These are phyloP conservation scores for Tieghemostelium lacteum DNA, from an alignment of 78 protist species.

Conservation along the genomic window DNA sequence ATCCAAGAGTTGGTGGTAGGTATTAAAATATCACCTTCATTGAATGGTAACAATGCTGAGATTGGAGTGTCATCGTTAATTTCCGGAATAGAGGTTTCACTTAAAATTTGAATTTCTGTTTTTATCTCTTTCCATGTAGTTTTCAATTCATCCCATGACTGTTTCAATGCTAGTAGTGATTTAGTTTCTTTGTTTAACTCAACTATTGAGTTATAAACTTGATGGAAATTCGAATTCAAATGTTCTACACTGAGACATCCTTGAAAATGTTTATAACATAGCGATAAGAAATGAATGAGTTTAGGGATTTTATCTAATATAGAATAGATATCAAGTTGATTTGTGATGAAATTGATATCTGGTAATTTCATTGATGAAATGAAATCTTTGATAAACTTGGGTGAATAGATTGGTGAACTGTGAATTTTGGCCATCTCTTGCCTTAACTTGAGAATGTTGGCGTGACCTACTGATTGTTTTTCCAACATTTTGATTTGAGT, in stretches of 20 bases:
- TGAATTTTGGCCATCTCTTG: background rate
- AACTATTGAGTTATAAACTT: background rate
- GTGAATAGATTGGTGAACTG: background rate
- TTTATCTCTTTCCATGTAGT: conserved; percentile 4
- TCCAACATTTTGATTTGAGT: background rate
- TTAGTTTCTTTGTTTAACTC: background rate
- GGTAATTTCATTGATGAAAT: background rate
- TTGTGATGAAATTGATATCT: conserved; percentile 10
- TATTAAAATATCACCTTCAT: conserved; percentile 8
- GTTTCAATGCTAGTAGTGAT: background rate
- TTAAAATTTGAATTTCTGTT: conserved; percentile 12
- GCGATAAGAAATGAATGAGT: background rate
- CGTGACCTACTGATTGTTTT: background rate
- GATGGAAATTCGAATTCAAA: background rate
- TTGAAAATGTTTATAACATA: conserved; percentile 8
- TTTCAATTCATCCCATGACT: background rate
- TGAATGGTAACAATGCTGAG: background rate
- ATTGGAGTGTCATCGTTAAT: conserved; percentile 35
- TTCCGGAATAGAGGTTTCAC: conserved; percentile 14
- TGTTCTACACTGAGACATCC: background rate
- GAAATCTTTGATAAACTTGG: background rate
- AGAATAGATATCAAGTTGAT: conserved; percentile 27
- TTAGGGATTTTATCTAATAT: conserved; percentile 20
- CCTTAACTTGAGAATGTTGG: background rate
- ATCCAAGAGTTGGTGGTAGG: conserved; percentile 30